phyloP scores from a whole-genome alignment of 1,139 yeast species.

The Nakaseomyces glabratus region DNA sequence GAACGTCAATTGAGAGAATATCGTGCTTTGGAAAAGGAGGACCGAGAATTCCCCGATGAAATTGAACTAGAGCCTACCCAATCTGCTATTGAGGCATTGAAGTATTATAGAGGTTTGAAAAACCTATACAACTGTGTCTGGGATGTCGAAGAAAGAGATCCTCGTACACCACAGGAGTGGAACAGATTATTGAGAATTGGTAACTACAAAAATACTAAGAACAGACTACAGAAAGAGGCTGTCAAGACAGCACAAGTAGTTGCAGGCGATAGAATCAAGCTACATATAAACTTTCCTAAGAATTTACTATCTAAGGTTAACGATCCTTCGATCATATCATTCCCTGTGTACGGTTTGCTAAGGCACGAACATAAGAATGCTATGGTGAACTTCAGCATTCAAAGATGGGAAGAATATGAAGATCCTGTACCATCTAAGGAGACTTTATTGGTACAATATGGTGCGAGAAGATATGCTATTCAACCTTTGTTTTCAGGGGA shows the following conservation, averaged over 20 bases:
- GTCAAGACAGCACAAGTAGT: constrained; percentile 46
- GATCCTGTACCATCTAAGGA: constrained; percentile 78
- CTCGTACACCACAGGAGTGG: constrained; percentile 74
- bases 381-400: constrained; percentile 70
- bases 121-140: constrained; percentile 72
- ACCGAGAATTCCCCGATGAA: constrained; percentile 93
- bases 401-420: constrained; percentile 82
- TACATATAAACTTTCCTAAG: constrained; percentile 57
- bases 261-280: constrained; percentile 57
- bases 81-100: constrained; percentile 64
- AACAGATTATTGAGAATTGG: constrained; percentile 60
- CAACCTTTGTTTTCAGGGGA: constrained; percentile 79
- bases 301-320: constrained; percentile 37
- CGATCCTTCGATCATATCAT: constrained; percentile 39
- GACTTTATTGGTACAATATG: constrained; percentile 76
- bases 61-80: constrained; percentile 71
- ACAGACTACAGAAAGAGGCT: constrained; percentile 57
- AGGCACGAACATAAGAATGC: constrained; percentile 83
- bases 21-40: constrained; percentile 68
- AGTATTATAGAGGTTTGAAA: constrained; percentile 78
- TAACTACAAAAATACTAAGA: constrained; percentile 71
- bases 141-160: constrained; percentile 80
- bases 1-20: constrained; percentile 62
- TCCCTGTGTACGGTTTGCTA: constrained; percentile 63
- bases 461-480: constrained; percentile 82